Percentiles rank a stretch among this genome's conserved stretches.
phyloP scores from a whole-genome alignment of 768 basidiomycete genomes.

The Russula virescens region DNA sequence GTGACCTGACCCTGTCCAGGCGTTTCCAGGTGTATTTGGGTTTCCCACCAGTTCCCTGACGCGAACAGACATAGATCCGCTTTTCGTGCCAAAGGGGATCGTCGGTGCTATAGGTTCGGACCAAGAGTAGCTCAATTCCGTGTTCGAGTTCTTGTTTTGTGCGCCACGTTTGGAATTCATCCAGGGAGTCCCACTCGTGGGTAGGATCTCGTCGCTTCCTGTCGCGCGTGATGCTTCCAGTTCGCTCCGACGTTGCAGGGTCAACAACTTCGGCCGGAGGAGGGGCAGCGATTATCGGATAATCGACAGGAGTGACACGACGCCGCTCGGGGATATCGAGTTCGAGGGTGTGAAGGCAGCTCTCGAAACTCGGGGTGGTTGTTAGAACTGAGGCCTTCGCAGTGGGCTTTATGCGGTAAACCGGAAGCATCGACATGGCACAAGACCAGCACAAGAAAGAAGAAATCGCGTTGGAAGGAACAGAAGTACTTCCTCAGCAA shows the following conservation, averaged over 20 bases:
- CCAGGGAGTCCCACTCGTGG: background rate
- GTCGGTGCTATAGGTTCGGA: background rate
- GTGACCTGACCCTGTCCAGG: background rate
- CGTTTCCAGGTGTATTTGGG: background rate
- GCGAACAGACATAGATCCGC: background rate
- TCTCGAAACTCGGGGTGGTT: background rate
- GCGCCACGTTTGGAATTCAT: background rate
- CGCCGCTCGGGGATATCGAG: background rate
- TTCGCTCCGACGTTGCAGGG: background rate
- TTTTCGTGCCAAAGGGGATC: background rate
- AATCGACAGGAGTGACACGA: background rate
- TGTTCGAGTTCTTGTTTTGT: background rate
- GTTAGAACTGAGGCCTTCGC: background rate
- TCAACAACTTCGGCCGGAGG: background rate
- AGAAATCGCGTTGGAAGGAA: background rate
- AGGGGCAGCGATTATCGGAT: background rate
- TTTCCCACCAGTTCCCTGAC: background rate
- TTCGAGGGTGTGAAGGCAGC: background rate
- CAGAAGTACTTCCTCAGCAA: background rate
- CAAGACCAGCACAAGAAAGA: too few species aligned
- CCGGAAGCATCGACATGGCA: slow-evolving; percentile 3
- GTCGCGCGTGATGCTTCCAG: background rate
- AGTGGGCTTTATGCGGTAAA: background rate
- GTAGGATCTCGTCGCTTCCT: background rate
- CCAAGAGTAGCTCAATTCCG: background rate